Conservation (phyloP, 345 rosid species). For the Eucalyptus marginata region DNA sequence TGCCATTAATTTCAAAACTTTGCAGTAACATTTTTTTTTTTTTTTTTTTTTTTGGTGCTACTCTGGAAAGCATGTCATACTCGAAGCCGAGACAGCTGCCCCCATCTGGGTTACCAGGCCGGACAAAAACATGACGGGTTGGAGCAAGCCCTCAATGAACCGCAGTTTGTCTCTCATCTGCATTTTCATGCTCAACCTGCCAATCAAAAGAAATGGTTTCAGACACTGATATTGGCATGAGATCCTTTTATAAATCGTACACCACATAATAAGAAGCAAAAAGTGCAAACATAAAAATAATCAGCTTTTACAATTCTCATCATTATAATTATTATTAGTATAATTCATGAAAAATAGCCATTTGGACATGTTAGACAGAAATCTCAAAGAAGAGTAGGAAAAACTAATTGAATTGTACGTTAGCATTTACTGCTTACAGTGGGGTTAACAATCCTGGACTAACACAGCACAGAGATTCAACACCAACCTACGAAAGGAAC, state of each 20-base stretch:
- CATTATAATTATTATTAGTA: background rate
- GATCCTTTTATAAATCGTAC: background rate
- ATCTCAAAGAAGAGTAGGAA: background rate
- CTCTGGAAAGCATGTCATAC: background rate
- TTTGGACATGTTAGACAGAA: background rate
- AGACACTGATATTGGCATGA: background rate
- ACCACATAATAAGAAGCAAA: background rate
- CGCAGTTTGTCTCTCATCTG: constrained; percentile 24
- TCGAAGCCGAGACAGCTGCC: background rate
- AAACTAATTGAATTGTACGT: background rate
- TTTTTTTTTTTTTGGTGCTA: background rate
- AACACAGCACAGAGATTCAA: background rate
- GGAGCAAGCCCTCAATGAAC: constrained; percentile 1
- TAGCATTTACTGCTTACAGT: background rate
- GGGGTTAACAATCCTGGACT: background rate
- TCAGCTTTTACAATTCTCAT: background rate
- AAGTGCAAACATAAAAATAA: background rate
- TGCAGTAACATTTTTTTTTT: background rate
- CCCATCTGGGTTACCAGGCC: background rate
- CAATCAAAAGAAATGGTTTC: background rate
- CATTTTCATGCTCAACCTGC: constrained; percentile 60
- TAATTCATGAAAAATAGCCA: background rate
- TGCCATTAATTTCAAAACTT: background rate
- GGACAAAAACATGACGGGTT: background rate
- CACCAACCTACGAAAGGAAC: background rate